Evolutionary conservation across 2,329 filamentous ascomycete genomes (phyloP).

Genomic region (Xylaria sp.): DNA sequence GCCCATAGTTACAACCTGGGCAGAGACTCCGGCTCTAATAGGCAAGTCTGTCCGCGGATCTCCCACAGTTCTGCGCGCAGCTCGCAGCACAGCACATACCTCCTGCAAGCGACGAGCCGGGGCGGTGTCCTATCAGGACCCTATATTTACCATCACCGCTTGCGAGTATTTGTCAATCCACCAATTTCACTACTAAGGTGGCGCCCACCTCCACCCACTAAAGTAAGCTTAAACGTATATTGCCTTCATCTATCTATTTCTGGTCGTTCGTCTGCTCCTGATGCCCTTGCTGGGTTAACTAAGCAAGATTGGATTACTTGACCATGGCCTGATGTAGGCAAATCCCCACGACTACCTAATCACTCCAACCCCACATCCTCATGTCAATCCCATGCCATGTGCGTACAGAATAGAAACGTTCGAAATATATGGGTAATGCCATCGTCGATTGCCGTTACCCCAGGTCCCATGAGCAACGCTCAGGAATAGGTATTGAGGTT

Average conservation of each 20-base stretch:
- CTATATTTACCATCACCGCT: constrained; percentile 16
- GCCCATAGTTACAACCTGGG: constrained; percentile 24
- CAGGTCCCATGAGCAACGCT: neutral
- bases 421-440: constrained; percentile 4
- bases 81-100: constrained; percentile 18
- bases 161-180: constrained; percentile 37
- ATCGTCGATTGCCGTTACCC: neutral
- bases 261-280: constrained; percentile 21
- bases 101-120: constrained; percentile 24
- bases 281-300: constrained; percentile 4
- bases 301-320: neutral
- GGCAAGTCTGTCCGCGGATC: constrained; percentile 30
- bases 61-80: constrained; percentile 7
- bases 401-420: neutral
- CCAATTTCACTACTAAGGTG: constrained; percentile 17
- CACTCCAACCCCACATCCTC: constrained; percentile 5
- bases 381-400: neutral
- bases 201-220: constrained; percentile 17
- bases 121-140: constrained; percentile 23
- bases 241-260: constrained; percentile 27
- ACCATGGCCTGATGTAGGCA: constrained; percentile 3
- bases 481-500: neutral
- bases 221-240: constrained; percentile 37
- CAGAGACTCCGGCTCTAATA: constrained; percentile 19
- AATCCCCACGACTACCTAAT: neutral